Evolutionary conservation across 2,329 filamentous ascomycete genomes (phyloP), one percentile per base, ranked within the genome.

Genomic region (Hymenoscyphus fructigenus): DNA sequence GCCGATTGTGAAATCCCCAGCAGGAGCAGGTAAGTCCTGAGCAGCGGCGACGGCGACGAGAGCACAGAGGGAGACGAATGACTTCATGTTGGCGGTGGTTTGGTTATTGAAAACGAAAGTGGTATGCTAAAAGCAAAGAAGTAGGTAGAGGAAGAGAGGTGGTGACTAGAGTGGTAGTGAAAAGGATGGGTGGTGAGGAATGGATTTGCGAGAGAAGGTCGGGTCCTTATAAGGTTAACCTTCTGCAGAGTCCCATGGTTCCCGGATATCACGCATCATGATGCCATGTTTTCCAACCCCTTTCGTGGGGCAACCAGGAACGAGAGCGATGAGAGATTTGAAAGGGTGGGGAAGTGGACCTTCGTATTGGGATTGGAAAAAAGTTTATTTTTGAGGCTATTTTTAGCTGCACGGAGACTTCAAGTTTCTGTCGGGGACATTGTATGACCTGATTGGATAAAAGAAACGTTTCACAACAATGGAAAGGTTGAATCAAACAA

Each of bases 71-170:
- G 61, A 57, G 36, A 59, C 59, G 56, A 63, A 29, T 32, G 38
- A 63, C 61, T 63, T 63, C 61, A 63, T 63, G 14, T 38, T 61
- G 36, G 59, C 29, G 59, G 20, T 56, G 44, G 12, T 23, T 50
- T 5, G 0, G n/a, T 50, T 50, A 38, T 38, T 38, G 9, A 12
- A 50, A 50, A 50, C 44, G 44, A 50, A 50, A 23, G 44, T 50
- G n/a, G 12, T 50, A 20, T 50, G 20, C 7, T 50, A 50, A 26
- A 26, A 14, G 20, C 7, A 47, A 20, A 12, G 3, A 5, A 10
- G 23, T 23, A 23, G 20, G 3, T 5, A 26, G n/a, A 20, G 9
- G 5, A 9, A 20, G n/a, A 26, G 44, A 12, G 23, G 10, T 20
- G n/a, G 44, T 50, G 44, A 50, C 26, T 50, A 50, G n/a, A 23